Evolutionary conservation across 768 basidiomycete species (phyloP).

Genomic region (Baorangia bicolor): DNA sequence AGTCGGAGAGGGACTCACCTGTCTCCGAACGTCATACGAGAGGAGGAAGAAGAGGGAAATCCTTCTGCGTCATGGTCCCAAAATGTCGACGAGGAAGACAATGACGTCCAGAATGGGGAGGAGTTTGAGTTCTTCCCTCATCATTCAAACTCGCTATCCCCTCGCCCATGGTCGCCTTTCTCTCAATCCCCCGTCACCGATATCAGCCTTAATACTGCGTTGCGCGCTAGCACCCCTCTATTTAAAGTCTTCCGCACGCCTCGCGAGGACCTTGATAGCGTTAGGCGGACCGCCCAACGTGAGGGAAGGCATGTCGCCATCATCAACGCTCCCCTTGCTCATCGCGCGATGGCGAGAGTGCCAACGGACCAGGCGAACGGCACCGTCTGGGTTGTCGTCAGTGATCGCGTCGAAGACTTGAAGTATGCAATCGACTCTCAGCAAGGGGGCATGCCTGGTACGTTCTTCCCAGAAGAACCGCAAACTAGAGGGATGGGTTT

Average conservation of each 20-base stretch:
- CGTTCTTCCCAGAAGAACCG: constrained; percentile 22
- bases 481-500: constrained; percentile 23
- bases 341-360: constrained; percentile 20
- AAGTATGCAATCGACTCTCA: constrained; percentile 34
- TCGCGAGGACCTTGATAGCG: constrained; percentile 23
- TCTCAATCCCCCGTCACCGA: constrained; percentile 28
- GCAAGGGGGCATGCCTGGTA: constrained; percentile 33
- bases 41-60: constrained; percentile 12
- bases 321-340: constrained; percentile 26
- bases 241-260: constrained; percentile 36
- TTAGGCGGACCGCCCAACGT: constrained; percentile 27
- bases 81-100: constrained; percentile 7
- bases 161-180: constrained; percentile 27
- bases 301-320: constrained; percentile 34
- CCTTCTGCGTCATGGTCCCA: constrained; percentile 7
- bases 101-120: constrained; percentile 4
- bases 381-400: constrained; percentile 34
- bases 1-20: constrained; percentile 1
- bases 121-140: constrained; percentile 13
- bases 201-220: constrained; percentile 23
- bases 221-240: constrained; percentile 32
- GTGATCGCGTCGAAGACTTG: constrained; percentile 33
- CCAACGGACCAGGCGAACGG: constrained; percentile 15
- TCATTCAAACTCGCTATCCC: constrained; percentile 21
- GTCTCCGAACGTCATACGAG: constrained; percentile 1